Base-by-base conservation (phyloP, 2,329 filamentous ascomycete genomes). In the Emergomyces pasteurianus region DNA sequence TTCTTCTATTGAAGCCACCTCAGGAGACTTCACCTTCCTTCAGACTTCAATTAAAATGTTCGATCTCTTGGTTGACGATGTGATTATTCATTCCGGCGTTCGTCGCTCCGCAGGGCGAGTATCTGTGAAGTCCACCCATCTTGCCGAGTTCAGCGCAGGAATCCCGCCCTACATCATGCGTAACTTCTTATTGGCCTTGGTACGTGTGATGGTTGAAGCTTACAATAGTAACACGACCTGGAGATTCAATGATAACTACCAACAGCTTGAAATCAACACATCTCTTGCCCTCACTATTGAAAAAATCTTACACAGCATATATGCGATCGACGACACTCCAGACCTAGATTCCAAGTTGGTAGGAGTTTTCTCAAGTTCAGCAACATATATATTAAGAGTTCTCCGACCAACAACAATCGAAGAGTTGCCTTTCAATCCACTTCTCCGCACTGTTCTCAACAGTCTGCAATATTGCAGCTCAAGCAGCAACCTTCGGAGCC, bases 211-310 rank as follows among this genome's bases (percentile, higher is more conserved):
- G 64, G 82, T 95, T 28, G 91, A 95, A 69, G 83, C 95, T 7
- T 87, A 95, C 66, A 91, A 95, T 75, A 94, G 88, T 72, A 89
- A 88, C 43, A 83, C 85, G 36, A 90, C 86, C 5, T 99, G 92
- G 94, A 87, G 86, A 66, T 96, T 95, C 71, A 80, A 83, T 7
- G 80, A 82, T 1, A 80, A 84, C 12, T 78, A 85, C 31, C 86
- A 92, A 65, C 85, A 87, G 50, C 83, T 85, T 58, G 79, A 85
- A 60, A 81, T 96, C 56, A 83, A 89, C 62, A 80, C 81, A 21
- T 80, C 81, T 49, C 83, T 96, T 31, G 81, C 89, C 31, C 80
- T 80, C 5, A 82, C 87, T 16, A 86, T 96, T 69, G 81, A 87
- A 64, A 86, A 83, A 53, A 80, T 95, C 36, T 75, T 96, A 26